Base-by-base conservation (phyloP, 2,329 filamentous ascomycete species). In the Fusarium aywerte region DNA sequence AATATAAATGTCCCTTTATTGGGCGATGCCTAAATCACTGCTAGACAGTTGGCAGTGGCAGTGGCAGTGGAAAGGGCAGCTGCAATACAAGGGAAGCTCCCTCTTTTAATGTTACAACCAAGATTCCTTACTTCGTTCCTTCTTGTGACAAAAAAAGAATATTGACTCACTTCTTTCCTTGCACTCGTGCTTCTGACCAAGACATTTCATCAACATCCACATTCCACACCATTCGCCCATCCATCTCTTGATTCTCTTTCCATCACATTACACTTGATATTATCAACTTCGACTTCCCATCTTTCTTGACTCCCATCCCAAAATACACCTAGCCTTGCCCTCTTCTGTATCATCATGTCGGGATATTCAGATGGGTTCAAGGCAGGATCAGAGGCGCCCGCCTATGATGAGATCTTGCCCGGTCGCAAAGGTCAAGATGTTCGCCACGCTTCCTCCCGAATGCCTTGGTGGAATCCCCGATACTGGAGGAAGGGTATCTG, bases 401-500 rank as follows among this genome's bases (percentile, higher is more conserved):
- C 58, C 18, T 76, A 77, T 53, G 73, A 77, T 21, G 74, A 77
- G 43, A 67, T 76, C 44, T 48, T 70, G 47, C 64, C 74, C 18
- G 43, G 62, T 33, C 56, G 67, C 4, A 52, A 60, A 27, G 65
- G 65, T 25, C 58, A 69, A 44, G 62, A 62, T 57, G 23, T 71
- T 20, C 70, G 65, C 5, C 70, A 57, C 21, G 70, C 68, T 16
- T 67, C 70, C 16, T 61, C 76, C 7, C 69, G 63, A 27, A 75
- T 73, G 61, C 75, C 78, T 9, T 78, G 74, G 75, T 86, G 82
- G 75, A 80, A 87, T 62, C 81, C 83, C 0, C 79, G 79, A 48
- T 79, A 79, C 44, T 90, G 87, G 87, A 77, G 81, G 38, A 82
- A 83, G 72, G 82, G 80, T 58, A 80, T 77, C 12, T 89, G 84